Conservation (phyloP, 495 filamentous ascomycete genomes). For the Penicillium cinerascens region DNA sequence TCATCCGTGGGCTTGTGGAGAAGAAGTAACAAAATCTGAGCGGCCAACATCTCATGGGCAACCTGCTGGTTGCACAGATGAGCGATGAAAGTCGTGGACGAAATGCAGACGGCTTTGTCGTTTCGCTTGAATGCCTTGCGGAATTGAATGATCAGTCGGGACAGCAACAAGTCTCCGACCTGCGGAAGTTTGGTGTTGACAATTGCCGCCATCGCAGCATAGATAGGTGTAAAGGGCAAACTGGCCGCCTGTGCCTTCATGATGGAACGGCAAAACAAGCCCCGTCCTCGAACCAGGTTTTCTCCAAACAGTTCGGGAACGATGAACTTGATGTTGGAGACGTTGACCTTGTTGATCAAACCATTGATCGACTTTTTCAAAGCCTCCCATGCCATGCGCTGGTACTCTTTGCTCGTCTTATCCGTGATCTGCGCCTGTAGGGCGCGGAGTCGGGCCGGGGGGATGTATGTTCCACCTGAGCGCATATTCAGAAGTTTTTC, state of each 20-base stretch:
- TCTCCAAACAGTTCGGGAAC: conserved; percentile 93
- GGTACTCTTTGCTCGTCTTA: conserved; percentile 92
- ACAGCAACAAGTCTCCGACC: conserved; percentile 86
- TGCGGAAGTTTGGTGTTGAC: conserved; percentile 96
- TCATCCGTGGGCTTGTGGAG: conserved; percentile 95
- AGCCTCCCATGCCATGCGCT: conserved; percentile 98
- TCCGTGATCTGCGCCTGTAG: conserved; percentile 96
- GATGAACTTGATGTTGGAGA: conserved; percentile 95
- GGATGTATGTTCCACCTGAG: conserved; percentile 93
- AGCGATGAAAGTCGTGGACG: conserved; percentile 88
- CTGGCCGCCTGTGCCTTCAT: conserved; percentile 98
- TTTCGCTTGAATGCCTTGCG: conserved; percentile 94
- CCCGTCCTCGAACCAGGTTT: conserved; percentile 86
- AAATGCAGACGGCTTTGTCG: conserved; percentile 91
- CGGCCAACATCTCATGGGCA: conserved; percentile 86
- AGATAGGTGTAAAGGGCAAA: conserved; percentile 92
- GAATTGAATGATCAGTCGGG: conserved; percentile 85
- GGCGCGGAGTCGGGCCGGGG: conserved; percentile 83
- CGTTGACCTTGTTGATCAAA: conserved; percentile 97
- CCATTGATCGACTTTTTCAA: conserved; percentile 99
- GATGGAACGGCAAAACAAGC: conserved; percentile 89
- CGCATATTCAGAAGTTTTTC: conserved; percentile 86
- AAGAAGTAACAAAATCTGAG: conserved; percentile 83
- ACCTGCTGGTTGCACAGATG: conserved; percentile 95
- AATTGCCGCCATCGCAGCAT: conserved; percentile 91